Conservation (phyloP, 768 basidiomycete species). For the Tricholoma hemisulphureum region DNA sequence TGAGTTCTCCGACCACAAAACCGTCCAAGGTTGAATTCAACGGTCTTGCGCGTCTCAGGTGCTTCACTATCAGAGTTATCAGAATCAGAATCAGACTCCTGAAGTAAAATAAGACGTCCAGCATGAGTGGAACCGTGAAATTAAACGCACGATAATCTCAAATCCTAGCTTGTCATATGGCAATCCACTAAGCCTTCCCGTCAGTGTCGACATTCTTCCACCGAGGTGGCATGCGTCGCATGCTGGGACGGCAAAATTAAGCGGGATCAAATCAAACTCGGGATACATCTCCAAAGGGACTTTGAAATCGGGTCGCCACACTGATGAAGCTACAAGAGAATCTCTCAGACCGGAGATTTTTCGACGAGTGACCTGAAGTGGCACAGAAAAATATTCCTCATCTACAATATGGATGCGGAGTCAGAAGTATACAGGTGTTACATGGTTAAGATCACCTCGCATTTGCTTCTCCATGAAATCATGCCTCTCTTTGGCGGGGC, state of each 20-base stretch:
- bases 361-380: constrained; percentile 64
- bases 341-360: constrained; percentile 70
- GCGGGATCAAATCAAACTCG: constrained; percentile 47
- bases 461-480: constrained; percentile 54
- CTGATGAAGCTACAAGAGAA: constrained; percentile 78
- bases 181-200: constrained; percentile 60
- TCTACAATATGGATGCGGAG: constrained; percentile 25
- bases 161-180: constrained; percentile 75
- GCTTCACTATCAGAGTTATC: constrained; percentile 19
- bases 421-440: background rate
- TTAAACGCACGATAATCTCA: constrained; percentile 30
- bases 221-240: constrained; percentile 87
- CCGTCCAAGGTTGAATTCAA: constrained; percentile 66
- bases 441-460: constrained; percentile 38
- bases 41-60: constrained; percentile 12
- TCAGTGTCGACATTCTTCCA: constrained; percentile 61
- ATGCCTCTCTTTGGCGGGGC: constrained; percentile 47
- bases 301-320: constrained; percentile 76
- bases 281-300: constrained; percentile 66
- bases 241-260: constrained; percentile 56
- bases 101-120: constrained; percentile 4
- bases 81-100: constrained; percentile 10
- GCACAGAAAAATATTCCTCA: constrained; percentile 72
- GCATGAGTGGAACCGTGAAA: background rate
- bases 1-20: constrained; percentile 72